phyloP scores from a whole-genome alignment of 2,329 filamentous ascomycete genomes.

The Apiospora koreana region DNA sequence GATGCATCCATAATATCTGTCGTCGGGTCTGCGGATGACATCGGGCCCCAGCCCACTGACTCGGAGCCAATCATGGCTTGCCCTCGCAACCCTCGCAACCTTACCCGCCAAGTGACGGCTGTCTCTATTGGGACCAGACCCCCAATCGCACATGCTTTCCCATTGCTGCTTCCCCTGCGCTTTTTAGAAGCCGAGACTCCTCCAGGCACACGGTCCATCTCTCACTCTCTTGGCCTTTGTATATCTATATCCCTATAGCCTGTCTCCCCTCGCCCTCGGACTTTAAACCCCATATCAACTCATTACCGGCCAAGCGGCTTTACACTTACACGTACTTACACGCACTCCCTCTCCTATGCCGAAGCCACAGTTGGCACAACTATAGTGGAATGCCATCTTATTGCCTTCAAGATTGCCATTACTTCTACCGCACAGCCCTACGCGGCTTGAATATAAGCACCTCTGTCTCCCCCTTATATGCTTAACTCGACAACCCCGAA shows the following conservation, averaged over 20 bases:
- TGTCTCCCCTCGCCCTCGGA: constrained; percentile 3
- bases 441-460: constrained; percentile 83
- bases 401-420: constrained; percentile 85
- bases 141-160: constrained; percentile 8
- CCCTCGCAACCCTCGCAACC: constrained; percentile 5
- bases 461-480: constrained; percentile 74
- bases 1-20: constrained; percentile 20
- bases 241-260: not conserved
- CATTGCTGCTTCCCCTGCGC: not conserved
- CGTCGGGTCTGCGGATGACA: constrained; percentile 35
- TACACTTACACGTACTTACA: constrained; percentile 4
- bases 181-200: not conserved
- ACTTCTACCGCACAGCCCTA: constrained; percentile 88
- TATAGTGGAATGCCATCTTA: constrained; percentile 74
- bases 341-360: constrained; percentile 16
- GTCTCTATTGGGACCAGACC: not conserved
- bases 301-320: constrained; percentile 14
- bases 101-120: not conserved
- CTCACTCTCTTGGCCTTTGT: not conserved
- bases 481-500: constrained; percentile 48
- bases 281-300: not conserved
- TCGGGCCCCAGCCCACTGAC: constrained; percentile 21
- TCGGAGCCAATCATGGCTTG: constrained; percentile 28
- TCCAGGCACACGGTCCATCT: not conserved
- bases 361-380: constrained; percentile 21